These are phyloP conservation scores for Sclerotiophoma versabilis DNA, from an alignment of 2,329 filamentous ascomycete species.

Conservation along the genomic window DNA sequence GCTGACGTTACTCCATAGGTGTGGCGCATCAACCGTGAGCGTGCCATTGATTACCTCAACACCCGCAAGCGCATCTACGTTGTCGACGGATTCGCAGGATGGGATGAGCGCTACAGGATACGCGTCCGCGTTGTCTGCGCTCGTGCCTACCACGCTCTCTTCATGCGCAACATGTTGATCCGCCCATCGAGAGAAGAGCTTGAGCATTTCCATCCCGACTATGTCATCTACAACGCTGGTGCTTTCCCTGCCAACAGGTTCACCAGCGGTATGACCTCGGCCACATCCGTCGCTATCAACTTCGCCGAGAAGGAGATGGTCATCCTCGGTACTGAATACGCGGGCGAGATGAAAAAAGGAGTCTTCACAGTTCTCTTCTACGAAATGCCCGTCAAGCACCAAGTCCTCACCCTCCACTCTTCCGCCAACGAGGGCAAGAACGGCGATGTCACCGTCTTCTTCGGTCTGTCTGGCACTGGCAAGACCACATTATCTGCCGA, in stretches of 20 bases:
- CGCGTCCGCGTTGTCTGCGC: conserved; percentile 97
- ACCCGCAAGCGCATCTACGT: conserved; percentile 99
- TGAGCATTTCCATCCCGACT: conserved; percentile 97
- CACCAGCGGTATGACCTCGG: conserved; percentile 98
- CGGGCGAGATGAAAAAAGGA: conserved; percentile 67
- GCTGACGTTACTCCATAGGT: conserved; percentile 66
- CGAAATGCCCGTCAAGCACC: conserved; percentile 99
- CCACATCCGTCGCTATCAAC: conserved; percentile 98
- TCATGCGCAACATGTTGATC: conserved; percentile 99
- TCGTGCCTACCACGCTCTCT: conserved; percentile 98
- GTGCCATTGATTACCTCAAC: conserved; percentile 98
- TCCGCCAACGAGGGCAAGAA: conserved; percentile 96
- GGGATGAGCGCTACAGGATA: conserved; percentile 98
- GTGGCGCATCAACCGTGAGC: conserved; percentile 99
- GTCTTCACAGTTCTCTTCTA: conserved; percentile 99
- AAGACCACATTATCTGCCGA: conserved; percentile 99
- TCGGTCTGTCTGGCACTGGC: conserved; percentile 96
- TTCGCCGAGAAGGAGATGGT: conserved; percentile 99
- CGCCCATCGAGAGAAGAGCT: conserved; percentile 89
- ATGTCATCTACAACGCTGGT: conserved; percentile 99
- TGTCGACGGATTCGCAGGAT: conserved; percentile 94
- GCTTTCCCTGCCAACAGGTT: conserved; percentile 98
- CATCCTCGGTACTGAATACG: conserved; percentile 98
- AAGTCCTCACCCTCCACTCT: conserved; percentile 96
- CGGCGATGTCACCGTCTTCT: conserved; percentile 98